Percentiles rank a stretch among this genome's conserved stretches.
phyloP scores from a whole-genome alignment of 805 yeast species.

The Blastobotrys mokoenaii region DNA sequence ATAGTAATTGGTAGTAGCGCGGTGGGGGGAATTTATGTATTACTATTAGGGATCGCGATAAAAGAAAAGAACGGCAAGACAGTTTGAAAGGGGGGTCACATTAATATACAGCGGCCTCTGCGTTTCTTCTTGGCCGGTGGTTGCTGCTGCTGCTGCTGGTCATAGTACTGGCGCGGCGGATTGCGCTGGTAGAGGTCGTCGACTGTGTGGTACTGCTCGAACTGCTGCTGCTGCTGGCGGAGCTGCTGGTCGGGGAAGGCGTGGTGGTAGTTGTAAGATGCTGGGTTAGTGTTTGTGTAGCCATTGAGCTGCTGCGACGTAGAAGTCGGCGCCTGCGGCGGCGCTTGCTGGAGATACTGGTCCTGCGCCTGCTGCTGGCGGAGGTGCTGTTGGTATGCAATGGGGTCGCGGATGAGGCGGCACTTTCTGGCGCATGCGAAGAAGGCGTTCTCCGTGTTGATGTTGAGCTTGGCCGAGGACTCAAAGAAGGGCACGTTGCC shows the following conservation, averaged over 20 bases:
- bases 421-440: conserved; percentile 53
- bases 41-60: neutral
- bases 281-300: neutral
- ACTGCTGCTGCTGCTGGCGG: neutral
- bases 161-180: neutral
- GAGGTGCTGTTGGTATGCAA: conserved; percentile 41
- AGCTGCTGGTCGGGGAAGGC: conserved; percentile 1
- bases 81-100: neutral
- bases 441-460: conserved; percentile 81
- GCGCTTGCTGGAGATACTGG: neutral
- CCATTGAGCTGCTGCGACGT: neutral
- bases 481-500: conserved; percentile 63
- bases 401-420: conserved; percentile 77
- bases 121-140: neutral
- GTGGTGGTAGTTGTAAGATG: too few species aligned
- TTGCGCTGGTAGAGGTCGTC: neutral
- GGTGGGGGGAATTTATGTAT: neutral
- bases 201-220: neutral
- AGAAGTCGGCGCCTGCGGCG: too few species aligned
- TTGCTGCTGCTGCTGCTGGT: neutral
- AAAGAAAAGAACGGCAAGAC: neutral
- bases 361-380: neutral
- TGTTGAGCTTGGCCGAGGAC: conserved; percentile 87
- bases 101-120: neutral
- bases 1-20: neutral